Evolutionary conservation across 2,329 filamentous ascomycete genomes (phyloP).

Genomic region (Ustilaginoidea virens): DNA sequence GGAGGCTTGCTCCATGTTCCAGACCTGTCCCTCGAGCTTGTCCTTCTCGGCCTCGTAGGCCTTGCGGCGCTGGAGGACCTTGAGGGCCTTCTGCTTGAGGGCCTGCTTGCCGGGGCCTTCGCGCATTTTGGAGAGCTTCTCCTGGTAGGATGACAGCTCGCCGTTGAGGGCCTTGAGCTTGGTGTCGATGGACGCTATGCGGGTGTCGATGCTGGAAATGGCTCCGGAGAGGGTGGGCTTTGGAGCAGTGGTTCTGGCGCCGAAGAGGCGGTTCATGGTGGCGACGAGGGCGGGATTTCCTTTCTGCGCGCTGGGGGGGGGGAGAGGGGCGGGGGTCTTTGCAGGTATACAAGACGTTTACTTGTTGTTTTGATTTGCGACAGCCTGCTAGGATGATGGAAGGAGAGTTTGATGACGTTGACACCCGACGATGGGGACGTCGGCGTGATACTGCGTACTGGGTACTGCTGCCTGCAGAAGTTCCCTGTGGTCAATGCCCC

Average conservation of each 20-base stretch:
- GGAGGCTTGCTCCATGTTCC: constrained; percentile 98
- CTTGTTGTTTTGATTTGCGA: no score
- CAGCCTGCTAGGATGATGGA: no score
- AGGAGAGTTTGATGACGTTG: no score
- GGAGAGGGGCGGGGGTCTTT: no score
- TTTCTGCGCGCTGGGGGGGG: no score
- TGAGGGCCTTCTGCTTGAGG: constrained; percentile 86
- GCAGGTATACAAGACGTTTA: no score
- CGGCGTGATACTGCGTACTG: no score
- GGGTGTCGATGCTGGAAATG: constrained; percentile 71
- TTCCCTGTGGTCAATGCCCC: no score
- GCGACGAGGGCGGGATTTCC: no score
- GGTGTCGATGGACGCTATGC: constrained; percentile 79
- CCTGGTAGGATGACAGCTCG: constrained; percentile 77
- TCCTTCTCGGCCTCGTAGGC: constrained; percentile 90
- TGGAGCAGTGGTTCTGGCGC: constrained; percentile 68
- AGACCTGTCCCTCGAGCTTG: constrained; percentile 83
- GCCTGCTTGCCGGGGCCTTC: constrained; percentile 88
- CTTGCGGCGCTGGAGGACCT: constrained; percentile 83
- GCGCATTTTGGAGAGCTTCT: constrained; percentile 80
- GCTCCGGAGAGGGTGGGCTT: constrained; percentile 79
- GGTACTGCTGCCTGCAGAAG: no score
- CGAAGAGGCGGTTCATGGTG: constrained; percentile 91
- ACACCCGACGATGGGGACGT: no score
- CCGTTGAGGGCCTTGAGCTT: constrained; percentile 87